These are phyloP conservation scores for Magnolia sinica DNA, from an alignment of 164 flowering plant genomes.

Conservation along the genomic window DNA sequence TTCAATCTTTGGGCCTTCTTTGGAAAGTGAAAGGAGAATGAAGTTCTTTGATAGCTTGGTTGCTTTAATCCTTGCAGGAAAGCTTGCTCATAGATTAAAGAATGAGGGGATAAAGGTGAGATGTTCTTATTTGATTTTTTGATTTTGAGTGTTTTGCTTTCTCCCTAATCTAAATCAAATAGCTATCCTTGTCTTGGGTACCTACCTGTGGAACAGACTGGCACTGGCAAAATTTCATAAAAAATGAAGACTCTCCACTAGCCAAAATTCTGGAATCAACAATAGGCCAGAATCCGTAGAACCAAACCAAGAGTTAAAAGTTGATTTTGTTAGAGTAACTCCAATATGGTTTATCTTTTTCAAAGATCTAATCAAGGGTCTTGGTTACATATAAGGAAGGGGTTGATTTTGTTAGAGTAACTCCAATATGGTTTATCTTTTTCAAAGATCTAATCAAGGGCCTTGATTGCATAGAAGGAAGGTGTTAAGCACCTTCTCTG, in stretches of 20 bases:
- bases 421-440: too few relatives aligned
- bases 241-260: not conserved
- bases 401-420: too few relatives aligned
- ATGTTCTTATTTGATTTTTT: not conserved
- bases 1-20: not conserved
- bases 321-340: too few relatives aligned
- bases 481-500: too few relatives aligned
- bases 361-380: too few relatives aligned
- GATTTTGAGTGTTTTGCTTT: not conserved
- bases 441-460: too few relatives aligned
- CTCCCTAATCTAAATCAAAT: not conserved
- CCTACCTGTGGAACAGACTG: not conserved
- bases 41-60: conserved; percentile 12
- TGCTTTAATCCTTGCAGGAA: conserved; percentile 51
- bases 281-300: too few relatives aligned
- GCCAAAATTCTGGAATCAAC: too few relatives aligned
- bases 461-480: too few relatives aligned
- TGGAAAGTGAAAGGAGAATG: not conserved
- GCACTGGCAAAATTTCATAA: not conserved
- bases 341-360: too few relatives aligned
- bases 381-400: too few relatives aligned
- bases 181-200: not conserved
- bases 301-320: too few relatives aligned
- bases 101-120: conserved; percentile 85
- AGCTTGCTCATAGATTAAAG: conserved; percentile 84